These are phyloP conservation scores for Auricularia sp. DNA, from an alignment of 768 basidiomycete species.

Conservation along the genomic window DNA sequence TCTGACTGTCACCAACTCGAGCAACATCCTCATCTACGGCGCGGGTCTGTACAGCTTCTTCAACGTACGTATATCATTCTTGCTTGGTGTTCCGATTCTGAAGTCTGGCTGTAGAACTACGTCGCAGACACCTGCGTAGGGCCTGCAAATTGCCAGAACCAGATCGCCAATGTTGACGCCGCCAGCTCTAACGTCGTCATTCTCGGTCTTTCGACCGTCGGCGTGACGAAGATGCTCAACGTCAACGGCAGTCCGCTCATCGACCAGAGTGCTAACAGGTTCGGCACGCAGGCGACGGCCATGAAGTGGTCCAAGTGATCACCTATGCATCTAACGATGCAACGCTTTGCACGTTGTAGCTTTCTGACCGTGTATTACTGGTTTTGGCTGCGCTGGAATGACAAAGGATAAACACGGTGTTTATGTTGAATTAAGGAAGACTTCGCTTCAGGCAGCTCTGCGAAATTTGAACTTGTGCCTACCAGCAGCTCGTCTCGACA, in stretches of 20 bases:
- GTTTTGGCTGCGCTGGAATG: neutral
- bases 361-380: neutral
- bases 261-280: constrained; percentile 8
- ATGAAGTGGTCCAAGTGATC: constrained; percentile 3
- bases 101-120: constrained; percentile 11
- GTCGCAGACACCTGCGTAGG: constrained; percentile 8
- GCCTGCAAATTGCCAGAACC: constrained; percentile 9
- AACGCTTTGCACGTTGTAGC: neutral
- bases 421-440: too few relatives aligned
- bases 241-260: constrained; percentile 8
- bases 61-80: constrained; percentile 24
- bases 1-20: constrained; percentile 8
- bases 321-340: neutral
- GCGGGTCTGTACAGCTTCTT: constrained; percentile 31
- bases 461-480: too few relatives aligned
- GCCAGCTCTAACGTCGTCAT: constrained; percentile 8
- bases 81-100: neutral
- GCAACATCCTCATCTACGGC: constrained; percentile 12
- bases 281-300: constrained; percentile 8
- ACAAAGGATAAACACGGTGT: too few relatives aligned
- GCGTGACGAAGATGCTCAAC: constrained; percentile 10
- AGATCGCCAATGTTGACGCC: constrained; percentile 8
- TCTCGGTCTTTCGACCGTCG: constrained; percentile 14
- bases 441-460: too few relatives aligned
- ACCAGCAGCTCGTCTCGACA: too few relatives aligned